Conservation (phyloP, 192 early-diverging fungal genomes). For the Linnemannia exigua region DNA sequence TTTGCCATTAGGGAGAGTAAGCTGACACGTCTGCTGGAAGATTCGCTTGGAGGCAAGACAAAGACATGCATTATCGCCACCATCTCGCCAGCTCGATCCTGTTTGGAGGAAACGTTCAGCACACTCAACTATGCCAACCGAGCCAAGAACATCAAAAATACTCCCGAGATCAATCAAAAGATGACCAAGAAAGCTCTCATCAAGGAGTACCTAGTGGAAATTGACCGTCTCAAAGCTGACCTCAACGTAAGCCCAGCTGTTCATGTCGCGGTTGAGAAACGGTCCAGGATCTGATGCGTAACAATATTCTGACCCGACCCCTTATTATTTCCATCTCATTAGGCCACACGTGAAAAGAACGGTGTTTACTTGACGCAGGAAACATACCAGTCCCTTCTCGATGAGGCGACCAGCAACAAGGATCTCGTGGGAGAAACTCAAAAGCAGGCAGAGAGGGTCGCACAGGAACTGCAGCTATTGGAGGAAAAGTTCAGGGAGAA, state of each 20-base stretch:
- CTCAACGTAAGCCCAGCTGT: constrained; percentile 64
- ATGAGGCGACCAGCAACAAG: constrained; percentile 60
- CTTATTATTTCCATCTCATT: not conserved
- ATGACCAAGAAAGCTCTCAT: constrained; percentile 89
- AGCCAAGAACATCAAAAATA: constrained; percentile 85
- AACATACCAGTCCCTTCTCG: constrained; percentile 68
- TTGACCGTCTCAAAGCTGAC: constrained; percentile 85
- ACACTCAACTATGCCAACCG: constrained; percentile 86
- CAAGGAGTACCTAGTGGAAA: constrained; percentile 82
- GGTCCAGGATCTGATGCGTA: not conserved
- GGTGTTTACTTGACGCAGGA: constrained; percentile 85
- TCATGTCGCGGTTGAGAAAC: not conserved
- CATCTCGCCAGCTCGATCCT: constrained; percentile 80
- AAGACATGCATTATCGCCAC: constrained; percentile 98
- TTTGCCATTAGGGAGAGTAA: constrained; percentile 75
- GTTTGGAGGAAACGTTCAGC: constrained; percentile 78
- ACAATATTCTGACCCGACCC: not conserved
- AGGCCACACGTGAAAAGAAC: constrained; percentile 85
- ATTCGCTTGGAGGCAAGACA: constrained; percentile 91
- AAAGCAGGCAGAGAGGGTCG: constrained; percentile 37
- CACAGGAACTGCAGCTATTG: constrained; percentile 49
- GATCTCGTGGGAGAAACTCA: constrained; percentile 45
- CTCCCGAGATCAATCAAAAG: constrained; percentile 80
- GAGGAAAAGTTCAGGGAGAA: constrained; percentile 57
- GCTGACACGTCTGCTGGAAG: constrained; percentile 90